Evolutionary conservation across 2,329 filamentous ascomycete genomes (phyloP).

Genomic region (Fusarium sp.): DNA sequence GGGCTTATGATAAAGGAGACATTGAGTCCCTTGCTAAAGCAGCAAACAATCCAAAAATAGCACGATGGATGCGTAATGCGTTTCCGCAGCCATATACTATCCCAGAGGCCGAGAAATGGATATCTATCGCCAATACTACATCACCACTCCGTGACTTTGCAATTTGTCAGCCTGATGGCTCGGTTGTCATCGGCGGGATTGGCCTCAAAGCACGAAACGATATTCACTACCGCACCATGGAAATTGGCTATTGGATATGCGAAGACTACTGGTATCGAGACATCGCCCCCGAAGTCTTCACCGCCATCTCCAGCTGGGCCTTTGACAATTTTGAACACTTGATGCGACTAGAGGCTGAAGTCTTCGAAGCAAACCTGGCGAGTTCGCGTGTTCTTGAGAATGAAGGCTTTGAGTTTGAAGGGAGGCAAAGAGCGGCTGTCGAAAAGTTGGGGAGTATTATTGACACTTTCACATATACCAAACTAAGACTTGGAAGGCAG

Average conservation of each 20-base stretch:
- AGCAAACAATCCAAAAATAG: constrained; percentile 8
- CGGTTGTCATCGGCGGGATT: background rate
- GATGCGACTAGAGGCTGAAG: constrained; percentile 7
- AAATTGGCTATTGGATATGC: constrained; percentile 10
- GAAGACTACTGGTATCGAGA: constrained; percentile 6
- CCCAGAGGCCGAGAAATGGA: constrained; percentile 1
- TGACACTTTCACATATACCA: background rate
- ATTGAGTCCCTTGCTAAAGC: background rate
- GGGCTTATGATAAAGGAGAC: background rate
- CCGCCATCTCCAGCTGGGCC: background rate
- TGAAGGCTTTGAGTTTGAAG: background rate
- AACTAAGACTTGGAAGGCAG: background rate
- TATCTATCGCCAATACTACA: background rate
- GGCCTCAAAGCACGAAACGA: constrained; percentile 5
- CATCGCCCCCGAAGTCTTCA: background rate
- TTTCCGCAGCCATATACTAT: background rate
- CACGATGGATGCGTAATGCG: background rate
- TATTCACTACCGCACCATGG: constrained; percentile 12
- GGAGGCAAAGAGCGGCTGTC: background rate
- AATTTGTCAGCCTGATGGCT: background rate
- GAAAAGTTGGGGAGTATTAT: background rate
- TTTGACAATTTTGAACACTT: background rate
- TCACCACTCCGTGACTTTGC: background rate
- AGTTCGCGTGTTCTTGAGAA: constrained; percentile 11
- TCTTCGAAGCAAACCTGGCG: background rate